phyloP scores from a whole-genome alignment of 1,284 basidiomycete species.

The Puccinia coronata region DNA sequence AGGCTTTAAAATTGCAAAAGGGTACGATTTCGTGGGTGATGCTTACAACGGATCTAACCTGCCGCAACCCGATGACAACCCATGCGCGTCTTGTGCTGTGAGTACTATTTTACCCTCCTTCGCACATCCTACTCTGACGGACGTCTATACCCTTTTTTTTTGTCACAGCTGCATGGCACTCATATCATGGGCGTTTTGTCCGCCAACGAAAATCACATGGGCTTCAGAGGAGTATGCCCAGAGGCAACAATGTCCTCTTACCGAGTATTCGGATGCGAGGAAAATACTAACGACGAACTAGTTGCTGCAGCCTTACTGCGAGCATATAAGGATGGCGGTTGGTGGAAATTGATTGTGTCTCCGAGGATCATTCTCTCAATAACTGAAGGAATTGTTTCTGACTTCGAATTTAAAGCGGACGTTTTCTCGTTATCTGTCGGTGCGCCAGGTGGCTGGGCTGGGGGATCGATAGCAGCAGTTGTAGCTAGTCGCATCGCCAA shows the following conservation, averaged over 20 bases:
- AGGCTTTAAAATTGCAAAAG: slow-evolving; percentile 44
- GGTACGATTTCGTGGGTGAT: slow-evolving; percentile 48
- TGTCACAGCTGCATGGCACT: slow-evolving; percentile 43
- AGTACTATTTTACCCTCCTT: not conserved
- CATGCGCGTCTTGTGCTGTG: slow-evolving; percentile 47
- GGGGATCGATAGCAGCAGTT: slow-evolving; percentile 42
- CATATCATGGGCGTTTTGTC: slow-evolving; percentile 53
- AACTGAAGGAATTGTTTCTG: not conserved
- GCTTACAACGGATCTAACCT: slow-evolving; percentile 31
- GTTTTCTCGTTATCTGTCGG: slow-evolving; percentile 70
- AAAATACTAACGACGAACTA: slow-evolving; percentile 60
- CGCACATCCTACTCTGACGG: not conserved
- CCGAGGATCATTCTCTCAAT: not conserved
- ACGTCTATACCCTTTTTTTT: not conserved
- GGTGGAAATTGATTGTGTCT: not conserved
- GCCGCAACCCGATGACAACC: slow-evolving; percentile 43
- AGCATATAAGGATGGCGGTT: slow-evolving; percentile 55
- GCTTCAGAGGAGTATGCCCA: slow-evolving; percentile 53
- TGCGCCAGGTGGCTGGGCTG: slow-evolving; percentile 56
- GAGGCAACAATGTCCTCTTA: slow-evolving; percentile 53
- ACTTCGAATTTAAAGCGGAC: slow-evolving; percentile 58
- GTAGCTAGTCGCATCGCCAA: slow-evolving; percentile 45
- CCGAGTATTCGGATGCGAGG: slow-evolving; percentile 60
- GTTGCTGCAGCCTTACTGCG: slow-evolving; percentile 59
- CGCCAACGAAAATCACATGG: slow-evolving; percentile 53